Percentiles rank a stretch among this genome's conserved stretches.
Conservation (phyloP, 2,329 filamentous ascomycete genomes). For the Scytalidium sp. region DNA sequence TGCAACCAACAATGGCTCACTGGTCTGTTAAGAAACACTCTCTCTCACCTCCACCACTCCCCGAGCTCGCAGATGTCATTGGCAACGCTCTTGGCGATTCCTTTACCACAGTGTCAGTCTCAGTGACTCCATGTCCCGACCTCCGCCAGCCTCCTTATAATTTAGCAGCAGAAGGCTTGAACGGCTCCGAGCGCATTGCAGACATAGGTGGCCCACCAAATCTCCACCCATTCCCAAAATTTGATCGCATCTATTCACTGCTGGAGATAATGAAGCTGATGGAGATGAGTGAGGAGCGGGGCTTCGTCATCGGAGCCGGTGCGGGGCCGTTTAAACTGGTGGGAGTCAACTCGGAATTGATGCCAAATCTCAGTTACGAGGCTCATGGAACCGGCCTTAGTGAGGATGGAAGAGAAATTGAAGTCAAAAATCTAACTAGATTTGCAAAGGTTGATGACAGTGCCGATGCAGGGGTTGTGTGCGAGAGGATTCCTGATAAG, state of each 20-base stretch:
- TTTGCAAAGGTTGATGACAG: slow-evolving; percentile 22
- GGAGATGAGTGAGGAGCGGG: slow-evolving; percentile 29
- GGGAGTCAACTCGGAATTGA: slow-evolving; percentile 40
- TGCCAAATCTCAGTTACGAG: slow-evolving; percentile 34
- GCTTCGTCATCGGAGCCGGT: slow-evolving; percentile 37
- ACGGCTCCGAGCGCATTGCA: slow-evolving; percentile 35
- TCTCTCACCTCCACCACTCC: slow-evolving; percentile 23
- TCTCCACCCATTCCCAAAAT: slow-evolving; percentile 33
- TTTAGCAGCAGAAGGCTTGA: slow-evolving; percentile 36
- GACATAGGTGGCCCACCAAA: slow-evolving; percentile 43
- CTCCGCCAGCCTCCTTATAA: slow-evolving; percentile 34
- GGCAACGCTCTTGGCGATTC: slow-evolving; percentile 16
- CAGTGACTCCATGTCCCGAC: slow-evolving; percentile 31
- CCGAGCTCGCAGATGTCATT: slow-evolving; percentile 21
- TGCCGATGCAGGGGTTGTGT: slow-evolving; percentile 12
- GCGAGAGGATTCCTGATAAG: slow-evolving; percentile 15
- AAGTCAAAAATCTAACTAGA: slow-evolving; percentile 25
- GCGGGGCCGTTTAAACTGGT: slow-evolving; percentile 39
- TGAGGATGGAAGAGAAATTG: slow-evolving; percentile 6
- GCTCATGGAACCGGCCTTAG: no score
- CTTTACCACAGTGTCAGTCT: slow-evolving; percentile 19
- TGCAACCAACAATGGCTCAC: slow-evolving; percentile 3
- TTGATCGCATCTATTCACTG: slow-evolving; percentile 32
- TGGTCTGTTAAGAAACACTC: slow-evolving; percentile 15
- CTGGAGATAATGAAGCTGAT: slow-evolving; percentile 30